Evolutionary conservation across 2,329 filamentous ascomycete genomes (phyloP).

Genomic region (Laburnicola sp.): DNA sequence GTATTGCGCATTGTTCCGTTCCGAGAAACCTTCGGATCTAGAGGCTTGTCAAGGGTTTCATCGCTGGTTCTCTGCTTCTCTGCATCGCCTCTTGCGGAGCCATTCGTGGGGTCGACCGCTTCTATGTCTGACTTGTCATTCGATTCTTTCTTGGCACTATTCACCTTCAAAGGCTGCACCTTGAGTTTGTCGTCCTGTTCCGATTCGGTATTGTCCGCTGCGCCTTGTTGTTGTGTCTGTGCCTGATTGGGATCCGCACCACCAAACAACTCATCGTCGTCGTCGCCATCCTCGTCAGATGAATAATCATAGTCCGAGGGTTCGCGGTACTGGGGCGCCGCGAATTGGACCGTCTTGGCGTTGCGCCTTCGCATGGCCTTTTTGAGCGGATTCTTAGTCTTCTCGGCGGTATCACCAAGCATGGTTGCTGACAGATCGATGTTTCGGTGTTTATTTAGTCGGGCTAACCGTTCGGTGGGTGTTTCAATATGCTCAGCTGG

Average conservation of each 20-base stretch:
- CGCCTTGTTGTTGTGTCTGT: conserved; percentile 24
- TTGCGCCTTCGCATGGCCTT: conserved; percentile 81
- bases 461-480: conserved; percentile 87
- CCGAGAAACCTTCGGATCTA: conserved; percentile 58
- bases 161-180: conserved; percentile 45
- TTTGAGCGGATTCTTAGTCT: conserved; percentile 79
- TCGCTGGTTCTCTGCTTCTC: conserved; percentile 63
- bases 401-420: conserved; percentile 74
- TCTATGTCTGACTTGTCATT: conserved; percentile 28
- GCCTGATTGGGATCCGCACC: conserved; percentile 38
- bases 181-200: conserved; percentile 44
- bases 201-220: conserved; percentile 44
- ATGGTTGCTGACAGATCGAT: conserved; percentile 80
- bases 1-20: conserved; percentile 89
- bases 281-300: conserved; percentile 75
- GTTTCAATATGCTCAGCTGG: conserved; percentile 98
- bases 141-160: conserved; percentile 35
- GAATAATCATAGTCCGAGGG: conserved; percentile 87
- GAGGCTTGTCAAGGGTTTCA: conserved; percentile 62
- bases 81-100: conserved; percentile 46
- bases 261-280: conserved; percentile 47
- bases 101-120: conserved; percentile 36
- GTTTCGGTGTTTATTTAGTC: conserved; percentile 96
- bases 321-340: conserved; percentile 83
- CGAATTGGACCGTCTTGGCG: conserved; percentile 83